Percentiles rank a stretch among this genome's conserved stretches.
These are phyloP conservation scores for Polyporus arcularius DNA, from an alignment of 768 basidiomycete genomes.

Conservation along the genomic window DNA sequence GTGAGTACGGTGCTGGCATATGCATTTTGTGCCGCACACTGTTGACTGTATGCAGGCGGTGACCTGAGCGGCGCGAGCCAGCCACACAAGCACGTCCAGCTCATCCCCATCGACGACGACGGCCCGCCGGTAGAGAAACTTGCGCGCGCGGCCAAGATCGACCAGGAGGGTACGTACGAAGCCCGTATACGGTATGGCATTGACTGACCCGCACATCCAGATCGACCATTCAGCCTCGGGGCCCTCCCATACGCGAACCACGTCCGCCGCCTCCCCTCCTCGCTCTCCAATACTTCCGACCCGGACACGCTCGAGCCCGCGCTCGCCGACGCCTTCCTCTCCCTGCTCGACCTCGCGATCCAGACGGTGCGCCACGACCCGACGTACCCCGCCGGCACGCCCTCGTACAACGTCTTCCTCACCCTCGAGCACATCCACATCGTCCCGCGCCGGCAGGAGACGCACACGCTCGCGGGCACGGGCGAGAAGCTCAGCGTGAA, in stretches of 20 bases:
- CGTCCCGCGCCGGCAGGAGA: constrained; percentile 74
- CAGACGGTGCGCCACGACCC: constrained; percentile 70
- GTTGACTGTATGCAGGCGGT: constrained; percentile 51
- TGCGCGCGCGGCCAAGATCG: constrained; percentile 56
- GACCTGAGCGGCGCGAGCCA: constrained; percentile 85
- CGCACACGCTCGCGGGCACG: constrained; percentile 50
- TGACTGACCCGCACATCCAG: constrained; percentile 38
- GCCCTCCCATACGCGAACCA: constrained; percentile 81
- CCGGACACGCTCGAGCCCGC: constrained; percentile 48
- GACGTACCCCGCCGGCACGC: constrained; percentile 59
- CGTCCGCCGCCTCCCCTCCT: constrained; percentile 59
- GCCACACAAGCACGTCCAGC: constrained; percentile 89
- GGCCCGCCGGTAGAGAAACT: constrained; percentile 80
- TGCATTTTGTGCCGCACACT: neutral
- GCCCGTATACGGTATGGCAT: neutral
- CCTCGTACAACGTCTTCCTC: constrained; percentile 83
- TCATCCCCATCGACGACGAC: constrained; percentile 62
- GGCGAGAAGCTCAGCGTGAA: constrained; percentile 74
- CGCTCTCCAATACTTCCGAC: constrained; percentile 36
- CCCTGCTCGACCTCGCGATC: constrained; percentile 75
- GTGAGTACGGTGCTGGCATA: constrained; percentile 40
- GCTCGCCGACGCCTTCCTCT: constrained; percentile 64
- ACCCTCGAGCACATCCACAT: constrained; percentile 84
- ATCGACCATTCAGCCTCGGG: constrained; percentile 69
- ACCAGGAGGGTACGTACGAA: constrained; percentile 50